phyloP scores from a whole-genome alignment of 768 basidiomycete species.

The Boletus rubropictus region DNA sequence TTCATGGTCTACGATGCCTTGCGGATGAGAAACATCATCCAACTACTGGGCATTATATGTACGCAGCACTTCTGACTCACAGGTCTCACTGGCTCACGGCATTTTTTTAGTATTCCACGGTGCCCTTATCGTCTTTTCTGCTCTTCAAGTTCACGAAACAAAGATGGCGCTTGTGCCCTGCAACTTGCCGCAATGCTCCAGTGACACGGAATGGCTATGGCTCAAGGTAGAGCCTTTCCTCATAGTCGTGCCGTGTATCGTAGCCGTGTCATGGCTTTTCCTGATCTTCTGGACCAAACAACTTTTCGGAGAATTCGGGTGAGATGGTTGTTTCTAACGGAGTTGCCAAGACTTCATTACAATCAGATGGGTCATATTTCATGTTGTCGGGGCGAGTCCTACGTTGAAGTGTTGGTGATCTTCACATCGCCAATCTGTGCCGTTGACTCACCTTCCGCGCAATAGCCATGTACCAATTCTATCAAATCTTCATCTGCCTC shows the following conservation, averaged over 20 bases:
- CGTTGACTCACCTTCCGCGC: slow-evolving; percentile 3
- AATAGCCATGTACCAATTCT: slow-evolving; percentile 81
- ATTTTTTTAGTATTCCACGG: slow-evolving; percentile 55
- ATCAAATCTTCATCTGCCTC: slow-evolving; percentile 82
- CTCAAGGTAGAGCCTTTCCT: slow-evolving; percentile 56
- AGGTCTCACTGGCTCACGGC: slow-evolving; percentile 3
- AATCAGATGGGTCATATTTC: slow-evolving; percentile 83
- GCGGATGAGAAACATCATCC: slow-evolving; percentile 69
- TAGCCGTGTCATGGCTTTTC: slow-evolving; percentile 58
- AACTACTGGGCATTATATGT: slow-evolving; percentile 71
- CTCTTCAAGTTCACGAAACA: slow-evolving; percentile 78
- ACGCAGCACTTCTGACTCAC: slow-evolving; percentile 16
- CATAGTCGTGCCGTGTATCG: slow-evolving; percentile 66
- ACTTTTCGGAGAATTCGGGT: slow-evolving; percentile 83
- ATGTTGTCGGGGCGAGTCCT: slow-evolving; percentile 81
- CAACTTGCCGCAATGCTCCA: slow-evolving; percentile 36
- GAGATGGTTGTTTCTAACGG: slow-evolving; percentile 19
- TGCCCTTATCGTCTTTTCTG: slow-evolving; percentile 67
- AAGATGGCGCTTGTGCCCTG: slow-evolving; percentile 46
- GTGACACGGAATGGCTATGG: slow-evolving; percentile 54
- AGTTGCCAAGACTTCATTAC: slow-evolving; percentile 1
- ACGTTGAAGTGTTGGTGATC: slow-evolving; percentile 66
- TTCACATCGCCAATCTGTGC: background rate
- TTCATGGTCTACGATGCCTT: slow-evolving; percentile 82
- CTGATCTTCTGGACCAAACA: slow-evolving; percentile 65